Conservation (phyloP, 2,329 filamentous ascomycete genomes). For the Colletotrichum shisoi region DNA sequence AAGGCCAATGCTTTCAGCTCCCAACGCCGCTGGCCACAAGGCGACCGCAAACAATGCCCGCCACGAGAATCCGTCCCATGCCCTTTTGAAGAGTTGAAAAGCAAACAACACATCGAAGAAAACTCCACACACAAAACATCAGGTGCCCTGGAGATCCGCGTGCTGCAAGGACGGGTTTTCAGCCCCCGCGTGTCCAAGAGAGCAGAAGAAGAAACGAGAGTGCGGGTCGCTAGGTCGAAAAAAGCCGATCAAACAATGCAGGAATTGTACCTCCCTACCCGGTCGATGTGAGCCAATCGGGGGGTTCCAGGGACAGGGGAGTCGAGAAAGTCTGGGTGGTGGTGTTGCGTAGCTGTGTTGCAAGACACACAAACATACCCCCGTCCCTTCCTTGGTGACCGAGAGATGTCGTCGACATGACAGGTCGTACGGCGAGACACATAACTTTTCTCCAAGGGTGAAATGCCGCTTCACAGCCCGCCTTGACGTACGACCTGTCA, state of each 20-base stretch:
- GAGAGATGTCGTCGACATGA: slow-evolving; percentile 12
- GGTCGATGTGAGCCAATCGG: slow-evolving; percentile 24
- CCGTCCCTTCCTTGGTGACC: slow-evolving; percentile 8
- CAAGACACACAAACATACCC: slow-evolving; percentile 25
- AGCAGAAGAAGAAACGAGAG: slow-evolving; percentile 30
- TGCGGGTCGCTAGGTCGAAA: slow-evolving; percentile 22
- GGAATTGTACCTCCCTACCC: slow-evolving; percentile 14
- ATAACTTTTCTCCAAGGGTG: slow-evolving; percentile 23
- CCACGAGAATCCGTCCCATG: background rate
- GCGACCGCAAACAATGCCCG: slow-evolving; percentile 19
- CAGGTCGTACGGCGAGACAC: slow-evolving; percentile 17
- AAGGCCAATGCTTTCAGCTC: slow-evolving; percentile 6
- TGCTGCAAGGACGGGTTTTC: background rate
- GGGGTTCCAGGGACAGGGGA: slow-evolving; percentile 15
- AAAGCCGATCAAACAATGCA: slow-evolving; percentile 24
- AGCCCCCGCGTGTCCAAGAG: slow-evolving; percentile 22
- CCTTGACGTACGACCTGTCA: slow-evolving; percentile 36
- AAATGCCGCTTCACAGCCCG: slow-evolving; percentile 17
- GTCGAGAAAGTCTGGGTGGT: slow-evolving; percentile 3
- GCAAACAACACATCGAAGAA: background rate
- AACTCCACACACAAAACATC: background rate
- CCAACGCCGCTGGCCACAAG: slow-evolving; percentile 25
- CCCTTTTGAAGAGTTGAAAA: slow-evolving; percentile 16
- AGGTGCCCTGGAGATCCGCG: too few species aligned
- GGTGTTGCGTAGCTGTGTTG: slow-evolving; percentile 22